phyloP scores from a whole-genome alignment of 2,329 filamentous ascomycete genomes.

The Cyphellophora europaea region DNA sequence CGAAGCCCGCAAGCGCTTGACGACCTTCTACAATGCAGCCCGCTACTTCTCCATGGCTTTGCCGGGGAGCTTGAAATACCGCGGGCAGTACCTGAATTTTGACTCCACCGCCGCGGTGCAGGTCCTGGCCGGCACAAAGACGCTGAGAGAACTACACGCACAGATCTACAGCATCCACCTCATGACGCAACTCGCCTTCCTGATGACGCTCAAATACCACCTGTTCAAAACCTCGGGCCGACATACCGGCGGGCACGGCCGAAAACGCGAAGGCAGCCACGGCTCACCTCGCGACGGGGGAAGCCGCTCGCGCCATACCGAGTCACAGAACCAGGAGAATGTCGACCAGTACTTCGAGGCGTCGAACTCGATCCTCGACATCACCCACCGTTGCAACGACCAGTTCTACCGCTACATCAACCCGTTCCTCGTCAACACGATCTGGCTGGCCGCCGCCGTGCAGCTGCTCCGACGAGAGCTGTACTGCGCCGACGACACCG shows the following conservation, averaged over 20 bases:
- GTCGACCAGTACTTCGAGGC: constrained; percentile 22
- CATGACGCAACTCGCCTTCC: constrained; percentile 25
- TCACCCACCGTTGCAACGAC: constrained; percentile 18
- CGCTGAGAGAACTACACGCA: constrained; percentile 11
- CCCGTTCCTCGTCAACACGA: constrained; percentile 24
- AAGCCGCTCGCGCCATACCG: no score
- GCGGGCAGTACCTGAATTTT: constrained; percentile 21
- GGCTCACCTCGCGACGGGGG: background rate
- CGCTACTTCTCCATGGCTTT: constrained; percentile 20
- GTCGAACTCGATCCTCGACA: constrained; percentile 21
- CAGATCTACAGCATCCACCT: constrained; percentile 25
- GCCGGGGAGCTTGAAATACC: constrained; percentile 22
- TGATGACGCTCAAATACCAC: constrained; percentile 26
- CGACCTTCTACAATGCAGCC: constrained; percentile 13
- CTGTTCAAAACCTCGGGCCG: constrained; percentile 16
- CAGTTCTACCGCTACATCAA: constrained; percentile 24
- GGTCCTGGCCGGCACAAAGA: background rate
- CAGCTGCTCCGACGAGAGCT: constrained; percentile 19
- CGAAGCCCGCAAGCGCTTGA: constrained; percentile 19
- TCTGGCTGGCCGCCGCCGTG: constrained; percentile 25
- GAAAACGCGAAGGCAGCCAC: no score
- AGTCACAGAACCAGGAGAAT: constrained; percentile 1
- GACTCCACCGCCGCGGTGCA: background rate
- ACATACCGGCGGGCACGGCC: background rate
- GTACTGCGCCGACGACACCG: background rate